Percentiles rank a stretch among this genome's conserved stretches.
Conservation (phyloP, 352 stramenopile species). For the Pythium grandisporangium region DNA sequence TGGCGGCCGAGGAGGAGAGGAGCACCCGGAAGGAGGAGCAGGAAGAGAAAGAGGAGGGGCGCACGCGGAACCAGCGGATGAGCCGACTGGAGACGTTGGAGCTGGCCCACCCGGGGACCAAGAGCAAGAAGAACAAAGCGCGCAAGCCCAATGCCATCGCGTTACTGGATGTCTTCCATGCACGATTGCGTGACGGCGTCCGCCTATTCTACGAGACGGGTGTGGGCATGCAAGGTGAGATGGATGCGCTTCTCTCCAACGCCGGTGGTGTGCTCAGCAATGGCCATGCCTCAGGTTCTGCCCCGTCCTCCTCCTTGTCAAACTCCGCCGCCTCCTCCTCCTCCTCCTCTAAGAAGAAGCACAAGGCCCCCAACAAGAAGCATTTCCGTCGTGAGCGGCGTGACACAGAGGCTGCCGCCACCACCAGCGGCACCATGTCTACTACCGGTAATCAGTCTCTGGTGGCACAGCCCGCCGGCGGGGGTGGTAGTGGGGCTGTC, state of each 20-base stretch:
- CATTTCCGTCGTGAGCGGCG: conserved; percentile 40
- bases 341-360: too few species aligned
- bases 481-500: conserved; percentile 1
- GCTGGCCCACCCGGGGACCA: conserved; percentile 22
- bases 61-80: too few species aligned
- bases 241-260: conserved; percentile 55
- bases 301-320: too few species aligned
- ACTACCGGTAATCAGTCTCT: conserved; percentile 6
- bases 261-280: conserved; percentile 13
- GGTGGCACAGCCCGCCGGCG: not conserved
- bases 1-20: conserved; percentile 11
- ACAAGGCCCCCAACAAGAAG: conserved; percentile 54
- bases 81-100: conserved; percentile 9
- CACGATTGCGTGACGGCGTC: conserved; percentile 53
- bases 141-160: conserved; percentile 19
- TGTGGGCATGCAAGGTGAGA: conserved; percentile 69
- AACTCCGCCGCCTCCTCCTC: too few species aligned
- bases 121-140: not conserved
- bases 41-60: too few species aligned
- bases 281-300: conserved; percentile 6
- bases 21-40: too few species aligned
- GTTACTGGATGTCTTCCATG: conserved; percentile 48
- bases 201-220: conserved; percentile 73
- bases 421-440: too few species aligned
- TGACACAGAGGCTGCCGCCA: conserved; percentile 5